phyloP scores from a whole-genome alignment of 1,284 basidiomycete species.

The Tranzscheliella williamsii region DNA sequence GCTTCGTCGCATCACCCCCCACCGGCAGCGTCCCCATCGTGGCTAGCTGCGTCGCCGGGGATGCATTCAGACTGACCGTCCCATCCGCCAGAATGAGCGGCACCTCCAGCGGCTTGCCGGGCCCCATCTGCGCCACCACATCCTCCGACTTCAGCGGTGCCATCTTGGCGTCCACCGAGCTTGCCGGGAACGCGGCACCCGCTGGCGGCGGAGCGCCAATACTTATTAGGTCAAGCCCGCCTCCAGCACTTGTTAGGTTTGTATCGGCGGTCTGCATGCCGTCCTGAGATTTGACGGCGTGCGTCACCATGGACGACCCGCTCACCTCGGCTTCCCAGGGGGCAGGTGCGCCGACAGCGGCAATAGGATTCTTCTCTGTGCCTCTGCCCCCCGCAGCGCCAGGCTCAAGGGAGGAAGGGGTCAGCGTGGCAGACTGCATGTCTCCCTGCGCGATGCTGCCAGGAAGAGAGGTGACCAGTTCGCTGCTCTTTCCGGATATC shows the following conservation, averaged over 20 bases:
- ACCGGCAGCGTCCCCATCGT: background rate
- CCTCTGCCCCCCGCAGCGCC: too few relatives aligned
- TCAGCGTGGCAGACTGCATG: conserved; percentile 26
- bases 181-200: too few relatives aligned
- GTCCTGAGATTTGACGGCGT: too few relatives aligned
- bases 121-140: background rate
- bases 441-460: conserved; percentile 35
- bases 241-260: too few relatives aligned
- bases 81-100: background rate
- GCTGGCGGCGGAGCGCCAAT: too few relatives aligned
- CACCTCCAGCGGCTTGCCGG: conserved; percentile 1
- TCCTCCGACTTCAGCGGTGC: background rate
- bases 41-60: background rate
- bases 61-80: background rate
- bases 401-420: conserved; percentile 10
- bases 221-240: too few relatives aligned
- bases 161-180: too few relatives aligned
- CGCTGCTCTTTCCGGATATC: conserved; percentile 36
- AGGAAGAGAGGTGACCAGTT: conserved; percentile 26
- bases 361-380: too few relatives aligned
- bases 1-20: background rate
- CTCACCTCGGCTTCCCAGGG: too few relatives aligned
- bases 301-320: too few relatives aligned
- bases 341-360: too few relatives aligned
- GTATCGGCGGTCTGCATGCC: too few relatives aligned